These are phyloP conservation scores for Monilinia aucupariae DNA, from an alignment of 2,329 filamentous ascomycete species.

Conservation along the genomic window DNA sequence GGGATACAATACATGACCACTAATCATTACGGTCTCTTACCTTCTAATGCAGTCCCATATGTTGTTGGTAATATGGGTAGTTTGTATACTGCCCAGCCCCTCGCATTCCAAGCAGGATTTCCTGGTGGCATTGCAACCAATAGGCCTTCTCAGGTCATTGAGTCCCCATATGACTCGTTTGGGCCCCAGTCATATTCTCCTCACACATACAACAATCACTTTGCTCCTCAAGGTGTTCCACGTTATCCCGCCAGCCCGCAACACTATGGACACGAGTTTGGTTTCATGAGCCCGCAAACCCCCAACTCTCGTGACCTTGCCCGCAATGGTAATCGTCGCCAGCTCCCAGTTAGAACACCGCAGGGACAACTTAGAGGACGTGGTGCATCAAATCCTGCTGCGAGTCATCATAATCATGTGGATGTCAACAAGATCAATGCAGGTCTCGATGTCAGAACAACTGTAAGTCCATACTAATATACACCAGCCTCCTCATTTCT, in stretches of 20 bases:
- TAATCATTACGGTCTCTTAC: constrained; percentile 9
- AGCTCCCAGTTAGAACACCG: constrained; percentile 40
- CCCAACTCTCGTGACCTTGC: constrained; percentile 17
- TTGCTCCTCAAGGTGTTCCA: constrained; percentile 1
- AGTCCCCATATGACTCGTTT: constrained; percentile 3
- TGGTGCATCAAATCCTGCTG: constrained; percentile 38
- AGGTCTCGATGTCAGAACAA: constrained; percentile 69
- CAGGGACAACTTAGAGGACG: constrained; percentile 37
- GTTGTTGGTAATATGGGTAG: constrained; percentile 9
- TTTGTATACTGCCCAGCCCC: constrained; percentile 15
- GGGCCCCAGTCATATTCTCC: background rate
- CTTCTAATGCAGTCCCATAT: constrained; percentile 10
- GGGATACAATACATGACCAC: constrained; percentile 16
- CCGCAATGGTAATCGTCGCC: constrained; percentile 22
- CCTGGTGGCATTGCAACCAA: background rate
- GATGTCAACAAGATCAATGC: constrained; percentile 55
- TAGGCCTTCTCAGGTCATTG: constrained; percentile 4
- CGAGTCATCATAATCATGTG: constrained; percentile 56
- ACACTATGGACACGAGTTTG: constrained; percentile 9
- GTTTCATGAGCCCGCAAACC: constrained; percentile 16
- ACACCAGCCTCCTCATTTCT: constrained; percentile 6
- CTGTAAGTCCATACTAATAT: constrained; percentile 45
- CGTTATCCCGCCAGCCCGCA: constrained; percentile 4
- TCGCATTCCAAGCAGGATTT: constrained; percentile 10
- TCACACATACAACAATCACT: background rate